These are phyloP conservation scores for Saxophila tyrrhenica DNA, from an alignment of 495 filamentous ascomycete genomes.

Conservation along the genomic window DNA sequence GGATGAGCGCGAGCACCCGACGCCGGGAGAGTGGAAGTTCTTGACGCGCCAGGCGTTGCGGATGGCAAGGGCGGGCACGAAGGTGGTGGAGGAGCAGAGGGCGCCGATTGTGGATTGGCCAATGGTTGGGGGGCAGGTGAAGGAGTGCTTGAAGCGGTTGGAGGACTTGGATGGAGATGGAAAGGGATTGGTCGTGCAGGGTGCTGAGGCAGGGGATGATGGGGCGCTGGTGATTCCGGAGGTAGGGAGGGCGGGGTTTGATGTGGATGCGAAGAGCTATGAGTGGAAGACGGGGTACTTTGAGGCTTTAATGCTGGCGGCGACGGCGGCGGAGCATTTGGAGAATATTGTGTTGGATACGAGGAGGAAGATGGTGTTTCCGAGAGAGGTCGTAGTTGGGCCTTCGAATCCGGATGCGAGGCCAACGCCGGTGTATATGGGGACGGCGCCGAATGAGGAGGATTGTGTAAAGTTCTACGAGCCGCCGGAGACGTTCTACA, in stretches of 20 bases:
- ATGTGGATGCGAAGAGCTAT: slow-evolving; percentile 64
- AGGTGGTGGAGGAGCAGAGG: slow-evolving; percentile 31
- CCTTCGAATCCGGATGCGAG: slow-evolving; percentile 73
- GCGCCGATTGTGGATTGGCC: slow-evolving; percentile 53
- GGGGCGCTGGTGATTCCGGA: slow-evolving; percentile 43
- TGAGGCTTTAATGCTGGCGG: slow-evolving; percentile 63
- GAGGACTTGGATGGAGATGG: slow-evolving; percentile 54
- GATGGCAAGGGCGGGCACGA: slow-evolving; percentile 4
- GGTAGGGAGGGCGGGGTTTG: slow-evolving; percentile 48
- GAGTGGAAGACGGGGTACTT: slow-evolving; percentile 76
- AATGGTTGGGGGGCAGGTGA: slow-evolving; percentile 41
- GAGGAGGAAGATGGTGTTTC: slow-evolving; percentile 49
- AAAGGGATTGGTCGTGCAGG: slow-evolving; percentile 35
- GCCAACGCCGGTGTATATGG: slow-evolving; percentile 50
- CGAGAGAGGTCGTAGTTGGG: slow-evolving; percentile 58
- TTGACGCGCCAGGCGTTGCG: slow-evolving; percentile 34
- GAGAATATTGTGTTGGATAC: slow-evolving; percentile 65
- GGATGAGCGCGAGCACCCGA: slow-evolving; percentile 44
- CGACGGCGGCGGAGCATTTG: slow-evolving; percentile 63
- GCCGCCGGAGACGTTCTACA: slow-evolving; percentile 58
- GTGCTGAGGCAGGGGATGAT: slow-evolving; percentile 24
- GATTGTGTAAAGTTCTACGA: slow-evolving; percentile 55
- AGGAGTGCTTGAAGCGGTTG: slow-evolving; percentile 37
- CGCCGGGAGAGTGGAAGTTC: slow-evolving; percentile 21
- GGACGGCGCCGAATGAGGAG: slow-evolving; percentile 53